A percentile compares a stretch with the other conserved stretches of the same genome.
Conservation (phyloP, 2,329 filamentous ascomycete species). For the Helicocarpus griseus region DNA sequence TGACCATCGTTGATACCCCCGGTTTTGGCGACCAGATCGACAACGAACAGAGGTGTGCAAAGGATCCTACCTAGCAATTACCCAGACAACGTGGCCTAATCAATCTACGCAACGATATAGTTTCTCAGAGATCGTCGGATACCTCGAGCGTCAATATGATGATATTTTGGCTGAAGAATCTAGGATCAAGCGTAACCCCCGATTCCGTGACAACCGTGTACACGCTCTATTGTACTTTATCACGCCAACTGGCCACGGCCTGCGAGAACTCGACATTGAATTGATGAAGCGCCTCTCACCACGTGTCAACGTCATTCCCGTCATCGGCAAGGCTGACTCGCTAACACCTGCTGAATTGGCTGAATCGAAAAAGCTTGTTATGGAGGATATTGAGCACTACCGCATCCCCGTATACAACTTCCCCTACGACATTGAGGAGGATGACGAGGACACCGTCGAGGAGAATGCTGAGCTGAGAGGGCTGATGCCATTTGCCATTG, state of each 20-base stretch:
- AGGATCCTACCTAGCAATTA: conserved; percentile 9
- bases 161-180: conserved; percentile 98
- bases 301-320: conserved; percentile 96
- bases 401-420: conserved; percentile 99
- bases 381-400: conserved; percentile 99
- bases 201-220: conserved; percentile 98
- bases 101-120: conserved; percentile 36
- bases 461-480: conserved; percentile 96
- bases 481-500: conserved; percentile 98
- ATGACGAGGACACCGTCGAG: conserved; percentile 97
- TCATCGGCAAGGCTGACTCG: conserved; percentile 96
- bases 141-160: conserved; percentile 98
- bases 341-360: conserved; percentile 92
- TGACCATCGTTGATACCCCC: conserved; percentile 97
- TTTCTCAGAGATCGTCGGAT: conserved; percentile 95
- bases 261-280: conserved; percentile 98
- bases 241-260: conserved; percentile 92
- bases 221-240: conserved; percentile 99
- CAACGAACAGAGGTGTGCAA: conserved; percentile 82
- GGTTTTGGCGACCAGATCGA: conserved; percentile 98
- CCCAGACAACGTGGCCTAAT: conserved; percentile 12
- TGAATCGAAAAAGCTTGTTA: conserved; percentile 98
- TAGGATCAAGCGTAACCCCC: conserved; percentile 99
- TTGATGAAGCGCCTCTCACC: conserved; percentile 98
- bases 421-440: conserved; percentile 98